Evolutionary conservation across 345 rosid species (phyloP).

Genomic region (Dipteronia dyeriana): DNA sequence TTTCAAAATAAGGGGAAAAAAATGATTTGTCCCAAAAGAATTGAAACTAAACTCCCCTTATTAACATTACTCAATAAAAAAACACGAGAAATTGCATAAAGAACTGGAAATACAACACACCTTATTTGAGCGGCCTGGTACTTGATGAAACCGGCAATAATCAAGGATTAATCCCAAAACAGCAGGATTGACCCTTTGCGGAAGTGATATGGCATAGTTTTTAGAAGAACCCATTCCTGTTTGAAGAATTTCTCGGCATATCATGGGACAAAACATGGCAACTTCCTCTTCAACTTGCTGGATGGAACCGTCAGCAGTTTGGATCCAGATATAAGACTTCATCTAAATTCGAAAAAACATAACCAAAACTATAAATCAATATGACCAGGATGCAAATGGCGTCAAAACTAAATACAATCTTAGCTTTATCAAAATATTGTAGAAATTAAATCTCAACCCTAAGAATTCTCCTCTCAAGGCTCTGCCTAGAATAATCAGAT

Average conservation of each 20-base stretch:
- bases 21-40: background rate
- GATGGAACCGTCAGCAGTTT: constrained; percentile 68
- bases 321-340: constrained; percentile 73
- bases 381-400: background rate
- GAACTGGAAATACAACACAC: constrained; percentile 25
- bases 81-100: constrained; percentile 2
- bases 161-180: constrained; percentile 61
- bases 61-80: background rate
- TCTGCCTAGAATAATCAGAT: background rate
- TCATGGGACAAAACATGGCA: constrained; percentile 77
- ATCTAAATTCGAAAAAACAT: constrained; percentile 37
- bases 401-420: background rate
- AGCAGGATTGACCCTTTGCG: constrained; percentile 60
- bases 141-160: constrained; percentile 69
- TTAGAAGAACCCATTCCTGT: constrained; percentile 67
- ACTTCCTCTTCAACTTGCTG: constrained; percentile 82
- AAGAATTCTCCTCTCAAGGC: background rate
- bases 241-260: constrained; percentile 57
- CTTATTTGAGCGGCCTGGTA: constrained; percentile 66
- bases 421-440: background rate
- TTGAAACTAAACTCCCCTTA: background rate
- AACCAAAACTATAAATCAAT: background rate
- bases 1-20: background rate
- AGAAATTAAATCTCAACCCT: background rate
- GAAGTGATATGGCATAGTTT: constrained; percentile 64